Evolutionary conservation across 2,329 filamentous ascomycete species (phyloP).

Genomic region (Hypoxylon rubiginosum): DNA sequence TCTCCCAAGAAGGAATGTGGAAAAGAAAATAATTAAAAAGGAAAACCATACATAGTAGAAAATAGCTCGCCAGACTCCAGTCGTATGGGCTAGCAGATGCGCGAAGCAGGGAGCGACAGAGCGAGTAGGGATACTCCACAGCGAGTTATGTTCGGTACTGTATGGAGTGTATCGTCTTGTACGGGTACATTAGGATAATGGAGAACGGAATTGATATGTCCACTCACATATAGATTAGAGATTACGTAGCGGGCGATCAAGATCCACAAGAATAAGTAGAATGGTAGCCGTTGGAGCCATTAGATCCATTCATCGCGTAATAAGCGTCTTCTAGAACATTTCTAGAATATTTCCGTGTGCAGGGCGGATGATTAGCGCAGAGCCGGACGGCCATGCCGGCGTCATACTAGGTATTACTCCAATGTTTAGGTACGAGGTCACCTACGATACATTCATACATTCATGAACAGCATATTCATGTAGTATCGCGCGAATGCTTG

Average conservation of each 20-base stretch:
- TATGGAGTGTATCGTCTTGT: slow-evolving; percentile 5
- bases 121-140: not conserved
- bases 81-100: slow-evolving; percentile 4
- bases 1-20: slow-evolving; percentile 40
- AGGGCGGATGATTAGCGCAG: slow-evolving; percentile 26
- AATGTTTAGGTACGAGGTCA: slow-evolving; percentile 29
- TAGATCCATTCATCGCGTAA: slow-evolving; percentile 23
- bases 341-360: slow-evolving; percentile 46
- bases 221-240: slow-evolving; percentile 18
- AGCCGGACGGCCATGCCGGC: slow-evolving; percentile 46
- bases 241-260: slow-evolving; percentile 40
- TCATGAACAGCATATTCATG: not conserved
- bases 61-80: slow-evolving; percentile 2
- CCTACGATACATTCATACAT: not conserved
- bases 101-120: not conserved
- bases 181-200: not conserved
- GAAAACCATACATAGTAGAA: not conserved
- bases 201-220: not conserved
- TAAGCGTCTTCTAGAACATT: slow-evolving; percentile 44
- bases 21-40: slow-evolving; percentile 15
- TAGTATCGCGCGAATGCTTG: not conserved
- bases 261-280: slow-evolving; percentile 12
- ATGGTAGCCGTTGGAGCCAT: slow-evolving; percentile 14
- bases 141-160: not conserved
- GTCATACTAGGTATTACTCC: slow-evolving; percentile 20